Evolutionary conservation across 1,139 yeast species (phyloP).

Genomic region (Hyphopichia pseudoburtonii): DNA sequence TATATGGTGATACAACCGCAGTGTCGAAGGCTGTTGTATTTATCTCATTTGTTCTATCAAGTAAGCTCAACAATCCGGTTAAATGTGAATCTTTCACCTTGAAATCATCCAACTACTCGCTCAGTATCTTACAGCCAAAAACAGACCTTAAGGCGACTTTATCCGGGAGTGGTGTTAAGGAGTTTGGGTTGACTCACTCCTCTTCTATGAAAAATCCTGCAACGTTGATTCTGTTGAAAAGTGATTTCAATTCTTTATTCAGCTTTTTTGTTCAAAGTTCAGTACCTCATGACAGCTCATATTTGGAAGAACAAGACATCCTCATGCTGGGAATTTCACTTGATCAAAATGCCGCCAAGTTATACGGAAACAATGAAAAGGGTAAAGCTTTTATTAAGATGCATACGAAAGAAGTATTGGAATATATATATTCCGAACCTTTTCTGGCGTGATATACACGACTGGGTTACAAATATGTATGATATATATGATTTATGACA

Average conservation of each 20-base stretch:
- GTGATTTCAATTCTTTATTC: slow-evolving; percentile 21
- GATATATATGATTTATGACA: background rate
- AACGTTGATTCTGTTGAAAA: slow-evolving; percentile 16
- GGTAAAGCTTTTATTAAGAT: slow-evolving; percentile 15
- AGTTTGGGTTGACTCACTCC: too few species aligned
- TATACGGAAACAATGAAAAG: slow-evolving; percentile 21
- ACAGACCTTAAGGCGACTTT: background rate
- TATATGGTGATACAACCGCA: slow-evolving; percentile 24
- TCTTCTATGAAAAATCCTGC: too few species aligned
- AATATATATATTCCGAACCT: slow-evolving; percentile 13
- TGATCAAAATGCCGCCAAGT: slow-evolving; percentile 24
- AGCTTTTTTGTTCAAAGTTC: slow-evolving; percentile 3
- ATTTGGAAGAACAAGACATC: too few species aligned
- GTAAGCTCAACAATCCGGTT: slow-evolving; percentile 24
- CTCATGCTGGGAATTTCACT: too few species aligned
- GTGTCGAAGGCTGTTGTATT: slow-evolving; percentile 24
- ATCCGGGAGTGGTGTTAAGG: slow-evolving; percentile 4
- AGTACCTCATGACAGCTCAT: too few species aligned
- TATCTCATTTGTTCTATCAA: slow-evolving; percentile 21
- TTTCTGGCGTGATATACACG: slow-evolving; percentile 5
- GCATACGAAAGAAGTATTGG: slow-evolving; percentile 15
- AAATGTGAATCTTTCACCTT: slow-evolving; percentile 23
- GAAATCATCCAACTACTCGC: slow-evolving; percentile 29
- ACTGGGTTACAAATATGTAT: background rate
- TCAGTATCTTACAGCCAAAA: slow-evolving; percentile 9